A percentile compares a stretch with the other conserved stretches of the same genome.
Conservation (phyloP, 352 stramenopile species). For the Phytophthora sojae region DNA sequence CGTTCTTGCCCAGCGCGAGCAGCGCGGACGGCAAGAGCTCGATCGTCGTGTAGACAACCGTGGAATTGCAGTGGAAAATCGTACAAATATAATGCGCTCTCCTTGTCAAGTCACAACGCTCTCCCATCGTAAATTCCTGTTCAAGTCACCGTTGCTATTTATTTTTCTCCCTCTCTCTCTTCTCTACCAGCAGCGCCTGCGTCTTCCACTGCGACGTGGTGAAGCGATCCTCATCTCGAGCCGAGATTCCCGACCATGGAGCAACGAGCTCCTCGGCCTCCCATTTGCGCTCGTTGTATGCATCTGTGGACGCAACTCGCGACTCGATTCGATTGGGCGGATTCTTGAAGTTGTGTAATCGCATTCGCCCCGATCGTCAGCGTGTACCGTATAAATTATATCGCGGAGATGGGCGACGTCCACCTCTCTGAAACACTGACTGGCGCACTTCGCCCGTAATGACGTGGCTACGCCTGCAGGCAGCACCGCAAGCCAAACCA, state of each 20-base stretch:
- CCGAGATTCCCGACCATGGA: no score
- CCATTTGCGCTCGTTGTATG: no score
- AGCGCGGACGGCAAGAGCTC: neutral
- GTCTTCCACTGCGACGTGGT: no score
- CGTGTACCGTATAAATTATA: neutral
- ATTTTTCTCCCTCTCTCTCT: no score
- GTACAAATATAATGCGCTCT: neutral
- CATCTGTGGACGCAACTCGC: no score
- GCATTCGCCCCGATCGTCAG: neutral
- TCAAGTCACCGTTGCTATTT: no score
- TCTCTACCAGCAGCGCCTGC: no score
- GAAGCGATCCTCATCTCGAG: no score
- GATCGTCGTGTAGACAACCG: slow-evolving; percentile 8
- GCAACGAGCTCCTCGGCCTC: no score
- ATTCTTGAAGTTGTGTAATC: no score
- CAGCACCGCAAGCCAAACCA: neutral
- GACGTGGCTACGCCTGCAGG: neutral
- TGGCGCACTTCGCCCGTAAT: neutral
- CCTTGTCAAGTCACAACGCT: neutral
- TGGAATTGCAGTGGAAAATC: neutral
- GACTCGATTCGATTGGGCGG: no score
- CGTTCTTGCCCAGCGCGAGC: slow-evolving; percentile 6
- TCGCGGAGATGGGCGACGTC: neutral
- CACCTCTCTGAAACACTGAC: neutral
- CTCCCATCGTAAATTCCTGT: neutral